Conservation (phyloP, 2,329 filamentous ascomycete genomes). For the Karstenula rhodostoma region DNA sequence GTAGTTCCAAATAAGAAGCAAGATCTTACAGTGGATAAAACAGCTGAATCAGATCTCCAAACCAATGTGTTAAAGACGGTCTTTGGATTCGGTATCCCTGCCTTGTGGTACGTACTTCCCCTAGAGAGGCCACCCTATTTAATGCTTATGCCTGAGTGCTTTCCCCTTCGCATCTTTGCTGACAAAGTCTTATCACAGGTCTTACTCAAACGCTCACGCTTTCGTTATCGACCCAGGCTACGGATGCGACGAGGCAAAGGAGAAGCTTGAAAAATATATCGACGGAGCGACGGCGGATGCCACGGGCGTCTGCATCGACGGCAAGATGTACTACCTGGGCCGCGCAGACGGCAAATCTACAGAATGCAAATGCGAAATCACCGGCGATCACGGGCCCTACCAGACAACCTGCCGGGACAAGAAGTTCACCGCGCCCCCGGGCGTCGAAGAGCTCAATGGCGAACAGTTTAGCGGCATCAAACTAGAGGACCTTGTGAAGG, state of each 20-base stretch:
- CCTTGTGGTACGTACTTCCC: background rate
- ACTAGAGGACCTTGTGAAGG: slow-evolving; percentile 10
- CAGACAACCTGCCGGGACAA: slow-evolving; percentile 1
- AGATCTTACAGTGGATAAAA: background rate
- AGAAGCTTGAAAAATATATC: slow-evolving; percentile 2
- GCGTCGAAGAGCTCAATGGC: slow-evolving; percentile 1
- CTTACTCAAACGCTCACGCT: slow-evolving; percentile 2
- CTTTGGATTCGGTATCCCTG: slow-evolving; percentile 4
- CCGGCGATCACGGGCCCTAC: background rate
- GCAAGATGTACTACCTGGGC: slow-evolving; percentile 13
- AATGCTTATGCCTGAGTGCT: no score
- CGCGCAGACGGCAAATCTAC: background rate
- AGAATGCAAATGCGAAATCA: slow-evolving; percentile 5
- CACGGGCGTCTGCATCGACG: slow-evolving; percentile 12
- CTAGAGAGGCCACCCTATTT: no score
- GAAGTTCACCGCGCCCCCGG: slow-evolving; percentile 7
- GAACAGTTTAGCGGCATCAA: slow-evolving; percentile 9
- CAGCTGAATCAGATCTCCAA: slow-evolving; percentile 5
- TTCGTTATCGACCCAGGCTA: slow-evolving; percentile 11
- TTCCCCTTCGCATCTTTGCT: no score
- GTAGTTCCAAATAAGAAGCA: background rate
- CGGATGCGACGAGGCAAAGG: slow-evolving; percentile 4
- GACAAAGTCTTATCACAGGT: no score
- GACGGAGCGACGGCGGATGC: background rate
- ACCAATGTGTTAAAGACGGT: slow-evolving; percentile 5